phyloP scores from a whole-genome alignment of 2,329 filamentous ascomycete species.

The Helotiales sp. region DNA sequence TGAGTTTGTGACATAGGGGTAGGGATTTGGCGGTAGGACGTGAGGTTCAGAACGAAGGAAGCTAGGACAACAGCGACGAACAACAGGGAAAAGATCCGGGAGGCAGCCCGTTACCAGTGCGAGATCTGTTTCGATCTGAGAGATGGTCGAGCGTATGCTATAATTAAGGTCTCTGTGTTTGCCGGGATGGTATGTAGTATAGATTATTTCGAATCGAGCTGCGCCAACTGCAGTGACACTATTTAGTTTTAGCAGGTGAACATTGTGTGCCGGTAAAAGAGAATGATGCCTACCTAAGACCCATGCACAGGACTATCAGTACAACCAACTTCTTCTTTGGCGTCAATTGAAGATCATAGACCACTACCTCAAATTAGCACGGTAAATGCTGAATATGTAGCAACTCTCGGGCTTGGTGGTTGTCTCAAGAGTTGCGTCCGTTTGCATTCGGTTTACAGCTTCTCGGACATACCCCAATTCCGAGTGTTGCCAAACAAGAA shows the following conservation, averaged over 20 bases:
- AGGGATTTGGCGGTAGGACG: conserved; percentile 3
- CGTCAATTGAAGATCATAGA: conserved; percentile 21
- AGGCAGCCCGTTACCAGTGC: conserved; percentile 21
- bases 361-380: too few relatives aligned
- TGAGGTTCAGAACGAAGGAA: conserved; percentile 5
- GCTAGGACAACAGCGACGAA: conserved; percentile 8
- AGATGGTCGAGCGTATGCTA: conserved; percentile 24
- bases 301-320: conserved; percentile 8
- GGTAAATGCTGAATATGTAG: too few relatives aligned
- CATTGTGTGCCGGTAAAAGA: neutral
- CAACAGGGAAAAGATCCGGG: conserved; percentile 14
- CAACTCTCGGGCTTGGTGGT: too few relatives aligned
- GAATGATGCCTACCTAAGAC: neutral
- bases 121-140: conserved; percentile 22
- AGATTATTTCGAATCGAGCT: conserved; percentile 14
- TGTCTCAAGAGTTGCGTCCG: too few relatives aligned
- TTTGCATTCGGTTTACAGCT: too few relatives aligned
- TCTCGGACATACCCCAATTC: too few relatives aligned
- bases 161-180: conserved; percentile 12
- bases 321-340: conserved; percentile 19
- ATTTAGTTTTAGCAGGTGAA: neutral
- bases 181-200: conserved; percentile 9
- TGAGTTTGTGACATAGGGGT: neutral
- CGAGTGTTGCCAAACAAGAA: too few relatives aligned
- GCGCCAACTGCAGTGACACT: conserved; percentile 24